Percentiles rank a stretch among this genome's conserved stretches.
phyloP scores from a whole-genome alignment of 1,139 yeast genomes.

The Kodamaea plutei region DNA sequence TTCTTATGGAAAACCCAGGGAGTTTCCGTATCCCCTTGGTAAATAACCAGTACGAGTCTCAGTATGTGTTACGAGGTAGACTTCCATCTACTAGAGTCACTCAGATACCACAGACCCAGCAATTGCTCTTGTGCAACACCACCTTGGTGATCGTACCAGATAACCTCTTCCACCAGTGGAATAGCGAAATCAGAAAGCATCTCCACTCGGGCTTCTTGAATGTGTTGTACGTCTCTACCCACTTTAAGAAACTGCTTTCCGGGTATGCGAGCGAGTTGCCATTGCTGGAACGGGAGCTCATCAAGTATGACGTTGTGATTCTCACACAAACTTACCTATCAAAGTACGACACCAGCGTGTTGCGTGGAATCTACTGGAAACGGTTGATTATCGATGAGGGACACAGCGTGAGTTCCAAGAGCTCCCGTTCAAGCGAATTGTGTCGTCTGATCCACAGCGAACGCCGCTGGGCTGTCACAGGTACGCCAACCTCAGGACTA shows the following conservation, averaged over 20 bases:
- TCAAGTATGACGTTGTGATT: slow-evolving; percentile 49
- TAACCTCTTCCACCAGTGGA: slow-evolving; percentile 65
- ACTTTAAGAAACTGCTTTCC: slow-evolving; percentile 21
- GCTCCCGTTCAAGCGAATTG: slow-evolving; percentile 45
- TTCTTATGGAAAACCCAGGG: slow-evolving; percentile 40
- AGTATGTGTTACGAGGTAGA: slow-evolving; percentile 18
- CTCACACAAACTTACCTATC: slow-evolving; percentile 47
- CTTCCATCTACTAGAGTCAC: slow-evolving; percentile 11
- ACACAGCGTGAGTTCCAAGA: slow-evolving; percentile 53
- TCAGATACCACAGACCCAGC: slow-evolving; percentile 10
- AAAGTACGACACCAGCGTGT: slow-evolving; percentile 26
- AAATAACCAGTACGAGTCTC: slow-evolving; percentile 19
- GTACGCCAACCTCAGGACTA: slow-evolving; percentile 71
- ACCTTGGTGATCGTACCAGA: slow-evolving; percentile 66
- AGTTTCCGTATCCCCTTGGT: slow-evolving; percentile 34
- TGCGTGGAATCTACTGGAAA: slow-evolving; percentile 56
- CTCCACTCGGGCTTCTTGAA: slow-evolving; percentile 33
- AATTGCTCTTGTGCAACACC: slow-evolving; percentile 43
- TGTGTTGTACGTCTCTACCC: slow-evolving; percentile 31
- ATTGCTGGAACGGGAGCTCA: slow-evolving; percentile 27
- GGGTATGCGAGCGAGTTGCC: slow-evolving; percentile 23
- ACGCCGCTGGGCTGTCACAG: slow-evolving; percentile 69
- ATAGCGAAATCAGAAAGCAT: slow-evolving; percentile 54
- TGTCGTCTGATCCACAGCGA: slow-evolving; percentile 52
- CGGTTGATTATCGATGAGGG: slow-evolving; percentile 73